These are phyloP conservation scores for Talaromyces adpressus DNA, from an alignment of 495 filamentous ascomycete species.

Conservation along the genomic window DNA sequence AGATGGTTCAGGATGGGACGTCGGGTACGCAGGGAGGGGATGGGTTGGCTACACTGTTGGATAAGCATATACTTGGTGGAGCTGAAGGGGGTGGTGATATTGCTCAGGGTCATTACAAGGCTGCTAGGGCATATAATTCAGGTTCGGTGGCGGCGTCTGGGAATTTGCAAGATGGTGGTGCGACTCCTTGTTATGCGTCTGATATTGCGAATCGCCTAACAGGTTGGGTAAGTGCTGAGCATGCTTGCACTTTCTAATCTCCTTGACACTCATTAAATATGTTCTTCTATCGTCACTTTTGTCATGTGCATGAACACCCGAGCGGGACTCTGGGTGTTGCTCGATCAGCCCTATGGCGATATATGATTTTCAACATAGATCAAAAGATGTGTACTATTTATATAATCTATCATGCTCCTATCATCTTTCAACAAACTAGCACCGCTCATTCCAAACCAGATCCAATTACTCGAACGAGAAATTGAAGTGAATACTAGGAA, in stretches of 20 bases:
- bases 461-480: too few species aligned
- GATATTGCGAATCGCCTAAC: slow-evolving; percentile 51
- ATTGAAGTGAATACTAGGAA: too few species aligned
- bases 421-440: too few species aligned
- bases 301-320: not conserved
- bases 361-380: too few species aligned
- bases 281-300: not conserved
- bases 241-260: not conserved
- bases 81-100: slow-evolving; percentile 16
- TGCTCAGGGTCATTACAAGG: slow-evolving; percentile 37
- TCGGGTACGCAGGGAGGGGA: slow-evolving; percentile 30
- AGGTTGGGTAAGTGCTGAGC: slow-evolving; percentile 31
- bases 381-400: too few species aligned
- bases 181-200: slow-evolving; percentile 49
- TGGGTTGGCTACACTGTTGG: slow-evolving; percentile 33
- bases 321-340: not conserved
- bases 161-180: slow-evolving; percentile 40
- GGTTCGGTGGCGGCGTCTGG: slow-evolving; percentile 37
- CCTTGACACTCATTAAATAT: not conserved
- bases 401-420: too few species aligned
- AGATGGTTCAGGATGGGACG: slow-evolving; percentile 44
- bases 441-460: too few species aligned
- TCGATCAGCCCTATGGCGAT: too few species aligned
- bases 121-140: slow-evolving; percentile 51
- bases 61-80: not conserved